Evolutionary conservation across 805 yeast genomes (phyloP), one percentile per base, ranked within the genome.

Genomic region (Candida ponderosae): DNA sequence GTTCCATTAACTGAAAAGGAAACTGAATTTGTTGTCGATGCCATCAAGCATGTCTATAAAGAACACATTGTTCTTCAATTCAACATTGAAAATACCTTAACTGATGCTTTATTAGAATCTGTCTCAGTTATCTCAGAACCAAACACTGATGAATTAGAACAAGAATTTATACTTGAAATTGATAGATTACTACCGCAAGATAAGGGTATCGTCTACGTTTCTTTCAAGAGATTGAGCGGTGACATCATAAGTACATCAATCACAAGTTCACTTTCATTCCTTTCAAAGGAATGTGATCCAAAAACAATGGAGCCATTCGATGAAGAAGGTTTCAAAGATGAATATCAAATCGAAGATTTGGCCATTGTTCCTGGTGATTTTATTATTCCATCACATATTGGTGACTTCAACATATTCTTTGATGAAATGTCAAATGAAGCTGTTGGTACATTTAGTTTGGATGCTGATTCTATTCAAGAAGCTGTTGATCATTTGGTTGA

Each of bases 11-110:
- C 97, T 18, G 98, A 93, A 59, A 70, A 74, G 41, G 97, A 89
- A 59, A 87, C 94, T 43, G 98, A 93, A 63, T 87, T 88, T 59
- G 89, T 87, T 32, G 95, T 93, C 41, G 72, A 72, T 36, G 89
- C 82, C 27, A 68, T 85, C 39, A 89, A 86, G 60, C 97, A 89
- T 57, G 63, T 89, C 39, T 93, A 84, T 61, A 76, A 76, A 43
- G 66, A 74, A 14, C 79, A 83, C 51, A 66, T 81, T 52, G 76
- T 90, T 43, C 62, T 88, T 45, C 96, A 90, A 65, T 90, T 75
- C 62, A 78, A 82, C 46, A 75, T 93, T 45, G 74, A 81, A 40
- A 93, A 93, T 65, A 93, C 97, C 4, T 72, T 88, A 55, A 72
- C 76, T 18, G 93, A 82, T 50, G 74, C 81, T 39, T 74, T 83